Base-by-base conservation (phyloP, 306 rosid species). In the Dalbergia cultrata region DNA sequence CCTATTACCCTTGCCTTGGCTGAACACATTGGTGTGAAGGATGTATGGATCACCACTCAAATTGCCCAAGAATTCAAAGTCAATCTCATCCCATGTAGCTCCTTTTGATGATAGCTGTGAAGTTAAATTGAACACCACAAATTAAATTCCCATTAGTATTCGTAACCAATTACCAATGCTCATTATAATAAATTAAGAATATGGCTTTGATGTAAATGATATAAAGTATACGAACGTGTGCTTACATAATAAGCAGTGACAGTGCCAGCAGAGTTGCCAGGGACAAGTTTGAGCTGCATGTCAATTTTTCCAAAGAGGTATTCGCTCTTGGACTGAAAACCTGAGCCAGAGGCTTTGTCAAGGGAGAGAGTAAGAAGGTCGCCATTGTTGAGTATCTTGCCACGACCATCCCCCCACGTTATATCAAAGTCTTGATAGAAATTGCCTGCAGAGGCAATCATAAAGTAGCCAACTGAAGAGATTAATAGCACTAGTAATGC, bases 11-110 rank as follows among this genome's bases (percentile, higher is more conserved):
- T 87, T 88, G 35, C 94, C 97, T 68, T 90, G 90, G 57, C 82
- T 87, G n/a, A 74, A 88, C 19, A 92, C 86, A 75, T 90, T 90
- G 65, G 94, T 90, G 59, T 92, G 93, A 31, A 92, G 75, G 11
- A 81, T 85, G 69, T 92, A 89, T 0, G 97, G 97, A 1, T 92
- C 93, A 10, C 93, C 94, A 34, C 87, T 89, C 67, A 80, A 13
- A 68, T 92, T 92, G 0, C 97, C 97, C 82, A 92, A 71, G 81
- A 90, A 92, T 70, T 87, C 97, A 19, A 89, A 89, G 85, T 93
- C 94, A 14, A 91, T 80, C 72, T 90, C 94, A 84, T 93, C 96
- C 96, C 96, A 90, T 0, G 54, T 17, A 13, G 90, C 49, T 2
- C 92, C 94, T 82, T 88, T 78, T 12, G 84, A 83, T 17, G 78